Evolutionary conservation across 192 early-diverging fungal species (phyloP), one percentile per base, ranked within the genome.

Genomic region (Spizellomyces punctatus): DNA sequence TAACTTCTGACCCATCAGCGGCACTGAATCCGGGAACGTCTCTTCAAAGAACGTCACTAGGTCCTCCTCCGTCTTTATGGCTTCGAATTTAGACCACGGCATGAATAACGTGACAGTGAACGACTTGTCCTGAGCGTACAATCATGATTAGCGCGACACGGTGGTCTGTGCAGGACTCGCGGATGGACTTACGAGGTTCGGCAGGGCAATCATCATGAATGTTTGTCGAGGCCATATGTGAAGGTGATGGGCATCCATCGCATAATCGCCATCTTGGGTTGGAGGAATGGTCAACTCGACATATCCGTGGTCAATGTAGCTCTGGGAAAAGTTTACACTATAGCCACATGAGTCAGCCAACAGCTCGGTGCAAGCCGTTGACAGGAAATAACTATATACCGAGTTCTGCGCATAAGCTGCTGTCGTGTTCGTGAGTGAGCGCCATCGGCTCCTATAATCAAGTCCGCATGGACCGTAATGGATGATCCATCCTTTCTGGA

Each of bases 41-140:
- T 73, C 52, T 58, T 83, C 74, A 80, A 95, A 96, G 67, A 96
- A 95, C 16, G 62, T 69, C 7, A 90, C 47, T 8, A 94, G 68
- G 43, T 91, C 88, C 8, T 78, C 76, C 43, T 82, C 76, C 14
- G 84, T 90, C 64, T 83, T 83, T 65, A 98, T 85, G 36, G 73
- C 63, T 22, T 90, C 90, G 75, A 97, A 96, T 67, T 91, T 89
- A 19, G 79, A 68, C 81, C 89, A 92, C 7, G 96, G 96, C 94
- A 96, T 96, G 74, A 99, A 99, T 46, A 99, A 79, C 58, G 96
- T 99, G 75, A 93, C 92, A 0, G 96, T 99, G 73, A 99, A 99
- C 1, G 95, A 90, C 58, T 89, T 88, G 85, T 96, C 92, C 89
- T 91, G 71, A 36, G 27, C 27, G 56, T 22, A 76, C 9, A 49